These are phyloP conservation scores for Schoenoplectus tabernaemontani DNA, from an alignment of 202 grass and related monocot genomes.

Conservation along the genomic window DNA sequence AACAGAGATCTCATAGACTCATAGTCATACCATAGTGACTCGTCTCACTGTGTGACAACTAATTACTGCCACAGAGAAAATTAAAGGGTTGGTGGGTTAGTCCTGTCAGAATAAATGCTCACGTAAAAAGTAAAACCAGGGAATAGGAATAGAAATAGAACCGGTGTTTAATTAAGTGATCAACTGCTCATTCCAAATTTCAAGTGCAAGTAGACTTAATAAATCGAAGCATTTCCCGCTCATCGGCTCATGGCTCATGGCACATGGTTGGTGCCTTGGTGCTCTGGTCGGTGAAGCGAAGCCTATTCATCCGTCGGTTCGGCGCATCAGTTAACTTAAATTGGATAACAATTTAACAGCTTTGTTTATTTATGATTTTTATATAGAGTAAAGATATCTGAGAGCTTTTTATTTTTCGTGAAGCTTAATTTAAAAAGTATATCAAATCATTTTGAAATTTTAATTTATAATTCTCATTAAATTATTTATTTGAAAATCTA, in stretches of 20 bases:
- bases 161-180: conserved; percentile 13
- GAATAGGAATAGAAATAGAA: too few relatives aligned
- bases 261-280: too few relatives aligned
- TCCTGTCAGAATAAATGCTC: background rate
- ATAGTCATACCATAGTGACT: background rate
- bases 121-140: background rate
- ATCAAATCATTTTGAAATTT: too few relatives aligned
- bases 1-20: too few relatives aligned
- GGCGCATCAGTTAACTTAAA: background rate
- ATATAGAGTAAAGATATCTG: too few relatives aligned
- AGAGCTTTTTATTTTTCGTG: too few relatives aligned
- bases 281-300: background rate
- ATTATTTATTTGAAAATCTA: too few relatives aligned
- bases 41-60: background rate
- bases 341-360: background rate
- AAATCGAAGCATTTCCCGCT: background rate
- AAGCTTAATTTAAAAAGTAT: too few relatives aligned
- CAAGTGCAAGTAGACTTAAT: background rate
- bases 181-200: background rate
- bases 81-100: background rate
- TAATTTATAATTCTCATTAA: too few relatives aligned
- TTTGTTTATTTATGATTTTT: background rate
- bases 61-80: background rate
- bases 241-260: too few relatives aligned
- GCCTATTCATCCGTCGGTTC: background rate